Conservation (phyloP, 2,329 filamentous ascomycete genomes). For the Parastagonospora nodorum region DNA sequence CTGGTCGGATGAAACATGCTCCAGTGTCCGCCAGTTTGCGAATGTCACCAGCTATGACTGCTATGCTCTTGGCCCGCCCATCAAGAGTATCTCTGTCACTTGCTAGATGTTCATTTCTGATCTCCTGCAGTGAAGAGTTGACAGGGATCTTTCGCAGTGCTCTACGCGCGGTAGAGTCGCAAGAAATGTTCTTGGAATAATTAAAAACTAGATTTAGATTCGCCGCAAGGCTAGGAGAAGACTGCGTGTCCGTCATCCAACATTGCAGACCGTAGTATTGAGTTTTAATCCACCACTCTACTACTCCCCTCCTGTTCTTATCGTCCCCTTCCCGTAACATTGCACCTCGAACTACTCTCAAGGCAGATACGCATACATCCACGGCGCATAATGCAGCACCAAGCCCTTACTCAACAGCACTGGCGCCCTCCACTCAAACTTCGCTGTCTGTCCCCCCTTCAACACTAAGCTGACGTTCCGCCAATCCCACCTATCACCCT, state of each 20-base stretch:
- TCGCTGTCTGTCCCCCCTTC: slow-evolving; percentile 5
- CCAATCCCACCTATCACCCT: slow-evolving; percentile 3
- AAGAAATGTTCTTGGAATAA: not conserved
- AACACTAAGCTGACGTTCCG: slow-evolving; percentile 13
- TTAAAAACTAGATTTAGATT: not conserved
- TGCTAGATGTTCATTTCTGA: slow-evolving; percentile 10
- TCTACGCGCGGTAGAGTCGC: not conserved
- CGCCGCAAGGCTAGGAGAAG: slow-evolving; percentile 4
- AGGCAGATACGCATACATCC: slow-evolving; percentile 1
- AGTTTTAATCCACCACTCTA: not conserved
- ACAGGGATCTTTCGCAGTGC: not conserved
- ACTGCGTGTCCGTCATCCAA: slow-evolving; percentile 4
- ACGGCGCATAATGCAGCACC: slow-evolving; percentile 4
- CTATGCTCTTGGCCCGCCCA: slow-evolving; percentile 10
- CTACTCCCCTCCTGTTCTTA: not conserved
- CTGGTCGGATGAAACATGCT: slow-evolving; percentile 10
- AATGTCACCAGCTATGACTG: slow-evolving; percentile 8
- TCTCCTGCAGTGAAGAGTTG: not conserved
- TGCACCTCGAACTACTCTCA: not conserved
- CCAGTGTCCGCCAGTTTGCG: slow-evolving; percentile 3
- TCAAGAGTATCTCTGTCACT: slow-evolving; percentile 10
- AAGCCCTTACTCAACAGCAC: slow-evolving; percentile 7
- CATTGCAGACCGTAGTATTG: not conserved
- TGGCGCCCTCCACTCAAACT: slow-evolving; percentile 9
- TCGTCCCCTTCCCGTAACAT: not conserved